Conservation (phyloP, 768 basidiomycete species). For the Boletus rubropictus region DNA sequence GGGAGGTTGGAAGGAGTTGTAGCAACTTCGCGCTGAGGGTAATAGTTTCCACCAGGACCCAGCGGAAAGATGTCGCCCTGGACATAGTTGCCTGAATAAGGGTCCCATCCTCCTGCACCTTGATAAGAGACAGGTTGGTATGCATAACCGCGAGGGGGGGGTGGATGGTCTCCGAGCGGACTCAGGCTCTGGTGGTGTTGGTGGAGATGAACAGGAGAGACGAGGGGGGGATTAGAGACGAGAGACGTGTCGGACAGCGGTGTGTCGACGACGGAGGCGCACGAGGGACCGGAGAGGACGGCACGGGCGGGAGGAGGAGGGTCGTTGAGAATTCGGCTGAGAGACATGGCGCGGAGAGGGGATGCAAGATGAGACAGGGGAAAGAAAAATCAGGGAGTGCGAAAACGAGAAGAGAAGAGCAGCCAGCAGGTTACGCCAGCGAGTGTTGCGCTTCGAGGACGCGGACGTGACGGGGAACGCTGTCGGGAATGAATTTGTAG, state of each 20-base stretch:
- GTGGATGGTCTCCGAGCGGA: slow-evolving; percentile 29
- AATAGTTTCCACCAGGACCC: slow-evolving; percentile 34
- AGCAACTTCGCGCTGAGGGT: slow-evolving; percentile 26
- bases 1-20: slow-evolving; percentile 9
- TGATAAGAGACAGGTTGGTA: slow-evolving; percentile 38
- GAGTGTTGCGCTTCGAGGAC: not conserved
- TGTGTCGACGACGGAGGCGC: slow-evolving; percentile 20
- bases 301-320: slow-evolving; percentile 43
- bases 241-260: slow-evolving; percentile 23
- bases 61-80: slow-evolving; percentile 36
- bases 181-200: slow-evolving; percentile 28
- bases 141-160: slow-evolving; percentile 28
- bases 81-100: slow-evolving; percentile 33
- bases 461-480: not conserved
- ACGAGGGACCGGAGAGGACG: slow-evolving; percentile 20
- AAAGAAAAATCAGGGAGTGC: slow-evolving; percentile 2
- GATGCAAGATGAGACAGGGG: not conserved
- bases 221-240: slow-evolving; percentile 10
- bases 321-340: slow-evolving; percentile 76
- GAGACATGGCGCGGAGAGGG: slow-evolving; percentile 50
- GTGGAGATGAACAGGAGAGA: slow-evolving; percentile 18
- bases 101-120: slow-evolving; percentile 37
- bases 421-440: not conserved
- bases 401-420: not conserved
- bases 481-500: not conserved